Base-by-base conservation (phyloP, 2,329 filamentous ascomycete genomes). In the Phaeoacremonium minimum region DNA sequence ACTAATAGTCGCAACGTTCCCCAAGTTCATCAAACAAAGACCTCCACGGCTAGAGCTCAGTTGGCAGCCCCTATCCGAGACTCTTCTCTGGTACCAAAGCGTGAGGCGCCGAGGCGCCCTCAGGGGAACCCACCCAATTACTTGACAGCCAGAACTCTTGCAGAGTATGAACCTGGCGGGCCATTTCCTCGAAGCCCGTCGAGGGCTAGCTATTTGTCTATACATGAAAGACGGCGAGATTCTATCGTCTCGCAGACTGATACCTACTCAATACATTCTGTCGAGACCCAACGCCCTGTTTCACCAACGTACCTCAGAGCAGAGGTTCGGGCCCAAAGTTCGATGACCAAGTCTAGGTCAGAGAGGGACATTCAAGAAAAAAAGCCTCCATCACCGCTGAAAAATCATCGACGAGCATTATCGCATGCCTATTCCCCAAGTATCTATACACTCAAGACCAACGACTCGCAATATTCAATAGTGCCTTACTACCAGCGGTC, bases 371-470 rank as follows among this genome's bases (percentile, higher is more conserved):
- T 58, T 3, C 36, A 36, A 29, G 42, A 49, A 13, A 28, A 32
- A 18, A 33, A 37, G 32, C 36, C 36, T 12, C 32, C 28, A n/a
- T 42, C 33, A 34, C 49, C 35, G 34, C 48, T 35, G 19, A 46
- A 36, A 35, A 41, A 46, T 38, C 52, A 57, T 36, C 48, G 55
- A 17, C 62, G 55, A 3, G 46, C 46, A 6, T 47, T 46, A 20
- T 61, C 61, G 1, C 56, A 57, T 7, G 49, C 55, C 12, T 57
- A 69, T 39, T 61, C 65, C 1, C 66, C 69, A 3, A 83, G 77
- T 44, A 71, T 83, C 13, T 82, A 82, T 49, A 83, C 77, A 4
- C 55, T 82, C 4, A 67, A 66, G 15, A 75, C 75, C 0, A 75
- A 71, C 42, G 71, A 67, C 35, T 80, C 75, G 0, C 69, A 76